Conservation (phyloP, 1,139 yeast genomes). For the Candida sp. region DNA sequence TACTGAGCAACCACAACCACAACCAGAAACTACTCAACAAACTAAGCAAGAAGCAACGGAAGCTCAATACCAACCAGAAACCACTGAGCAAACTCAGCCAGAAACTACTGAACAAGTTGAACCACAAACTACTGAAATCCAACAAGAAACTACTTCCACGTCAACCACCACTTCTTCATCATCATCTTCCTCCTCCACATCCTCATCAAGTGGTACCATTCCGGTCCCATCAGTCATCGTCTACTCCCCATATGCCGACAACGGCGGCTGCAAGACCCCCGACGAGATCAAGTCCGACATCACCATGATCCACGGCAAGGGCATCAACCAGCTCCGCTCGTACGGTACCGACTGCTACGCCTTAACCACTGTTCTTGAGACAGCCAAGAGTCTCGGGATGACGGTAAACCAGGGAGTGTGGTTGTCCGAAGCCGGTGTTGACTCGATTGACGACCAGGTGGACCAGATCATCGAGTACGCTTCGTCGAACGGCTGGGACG, state of each 20-base stretch:
- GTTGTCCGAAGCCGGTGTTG: constrained; percentile 66
- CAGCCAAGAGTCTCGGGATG: constrained; percentile 62
- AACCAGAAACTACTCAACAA: constrained; percentile 7
- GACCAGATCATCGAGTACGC: constrained; percentile 56
- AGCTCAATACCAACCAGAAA: not conserved
- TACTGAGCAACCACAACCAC: not conserved
- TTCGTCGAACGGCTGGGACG: constrained; percentile 62
- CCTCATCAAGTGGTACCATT: constrained; percentile 16
- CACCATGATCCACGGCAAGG: constrained; percentile 56
- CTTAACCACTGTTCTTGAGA: constrained; percentile 66
- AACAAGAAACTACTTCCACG: constrained; percentile 9
- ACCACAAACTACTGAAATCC: constrained; percentile 7
- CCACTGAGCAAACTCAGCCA: constrained; percentile 5
- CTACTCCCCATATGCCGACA: constrained; percentile 81
- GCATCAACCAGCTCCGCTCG: constrained; percentile 68
- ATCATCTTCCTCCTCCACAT: not conserved
- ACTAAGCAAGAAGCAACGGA: constrained; percentile 10
- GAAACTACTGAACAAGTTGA: constrained; percentile 1
- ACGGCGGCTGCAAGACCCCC: constrained; percentile 67
- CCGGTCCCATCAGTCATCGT: constrained; percentile 60
- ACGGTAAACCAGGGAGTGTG: constrained; percentile 88
- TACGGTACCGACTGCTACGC: constrained; percentile 90
- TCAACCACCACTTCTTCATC: constrained; percentile 7
- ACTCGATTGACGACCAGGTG: constrained; percentile 68
- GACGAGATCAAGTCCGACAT: constrained; percentile 64